Evolutionary conservation across 139 green algal genomes (phyloP).

Genomic region (Monoraphidium neglectum): DNA sequence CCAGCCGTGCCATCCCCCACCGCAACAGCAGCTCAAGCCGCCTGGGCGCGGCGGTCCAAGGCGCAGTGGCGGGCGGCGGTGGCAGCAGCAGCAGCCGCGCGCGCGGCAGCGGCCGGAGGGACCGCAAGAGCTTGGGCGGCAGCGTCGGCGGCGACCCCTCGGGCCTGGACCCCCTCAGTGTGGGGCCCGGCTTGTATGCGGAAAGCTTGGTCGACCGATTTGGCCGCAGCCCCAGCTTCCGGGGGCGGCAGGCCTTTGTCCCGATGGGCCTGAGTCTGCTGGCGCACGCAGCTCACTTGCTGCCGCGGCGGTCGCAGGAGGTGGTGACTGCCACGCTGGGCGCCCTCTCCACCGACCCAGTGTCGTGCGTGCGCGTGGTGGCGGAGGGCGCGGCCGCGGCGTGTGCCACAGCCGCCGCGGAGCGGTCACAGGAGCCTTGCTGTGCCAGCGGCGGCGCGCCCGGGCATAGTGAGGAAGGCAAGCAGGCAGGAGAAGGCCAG

Average conservation of each 20-base stretch:
- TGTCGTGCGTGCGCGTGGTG: constrained; percentile 46
- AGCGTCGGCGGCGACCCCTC: background rate
- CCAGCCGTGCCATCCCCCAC: too few relatives aligned
- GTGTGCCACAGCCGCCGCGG: too few relatives aligned
- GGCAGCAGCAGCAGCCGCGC: too few relatives aligned
- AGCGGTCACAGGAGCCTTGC: background rate
- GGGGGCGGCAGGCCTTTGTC: constrained; percentile 45
- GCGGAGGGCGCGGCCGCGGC: constrained; percentile 11
- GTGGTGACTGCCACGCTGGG: constrained; percentile 33
- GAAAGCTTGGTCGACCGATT: constrained; percentile 2
- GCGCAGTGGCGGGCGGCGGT: too few relatives aligned
- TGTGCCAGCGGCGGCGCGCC: background rate
- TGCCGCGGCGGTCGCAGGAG: constrained; percentile 3
- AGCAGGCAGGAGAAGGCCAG: too few relatives aligned
- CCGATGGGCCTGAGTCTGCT: constrained; percentile 30
- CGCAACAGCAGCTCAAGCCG: too few relatives aligned
- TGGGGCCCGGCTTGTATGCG: constrained; percentile 12
- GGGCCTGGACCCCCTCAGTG: background rate
- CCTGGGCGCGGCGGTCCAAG: too few relatives aligned
- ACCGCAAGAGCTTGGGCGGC: background rate
- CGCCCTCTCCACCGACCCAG: constrained; percentile 30
- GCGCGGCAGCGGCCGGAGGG: too few relatives aligned
- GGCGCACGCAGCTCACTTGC: background rate
- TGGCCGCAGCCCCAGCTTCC: constrained; percentile 11
- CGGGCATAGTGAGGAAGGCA: too few relatives aligned